Evolutionary conservation across 257 asterid genomes (phyloP), one percentile per base, ranked within the genome.

Genomic region (Nemophila menziesii): DNA sequence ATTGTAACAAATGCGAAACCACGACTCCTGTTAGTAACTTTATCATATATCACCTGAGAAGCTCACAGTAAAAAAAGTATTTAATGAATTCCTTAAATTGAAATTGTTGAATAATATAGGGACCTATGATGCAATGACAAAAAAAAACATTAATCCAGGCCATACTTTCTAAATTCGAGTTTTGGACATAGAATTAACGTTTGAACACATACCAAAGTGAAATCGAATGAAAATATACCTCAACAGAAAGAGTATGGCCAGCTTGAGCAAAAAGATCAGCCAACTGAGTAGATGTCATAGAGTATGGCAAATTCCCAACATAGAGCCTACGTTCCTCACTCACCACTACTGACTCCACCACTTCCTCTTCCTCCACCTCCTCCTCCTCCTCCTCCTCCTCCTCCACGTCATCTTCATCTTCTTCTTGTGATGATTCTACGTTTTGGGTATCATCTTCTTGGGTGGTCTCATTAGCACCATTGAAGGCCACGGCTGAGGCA

Each of bases 1-100:
- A 89, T 80, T 7, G 94, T 84, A 43, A 85, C 86, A 66, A 89
- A 89, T 15, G 85, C 82, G 40, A 90, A 90, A 39, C 98, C 96
- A 15, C 98, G 76, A 42, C 98, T 89, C 66, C 96, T 80, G 45
- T 70, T 94, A 3, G 96, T 89, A 21, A 78, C 85, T 65, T 80
- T 78, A 38, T 74, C 90, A 52, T 76, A 89, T 18, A 89, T 75
- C 56, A 89, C 58, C 98, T 89, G 50, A 8, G 22, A 55, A 58
- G 36, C 8, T 44, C 6, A 44, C 39, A 49, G 48, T 16, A 27
- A 49, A 29, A 41, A 39, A 42, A 56, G 48, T 33, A 16, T 22
- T 54, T 48, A 24, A 46, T 33, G 44, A 52, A 22, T 26, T 46
- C 14, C 13, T 22, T 37, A 56, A n/a, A n/a, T n/a, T n/a, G n/a